Base-by-base conservation (phyloP, 108 stramenopile genomes). In the Pseudonitzschia pungens region DNA sequence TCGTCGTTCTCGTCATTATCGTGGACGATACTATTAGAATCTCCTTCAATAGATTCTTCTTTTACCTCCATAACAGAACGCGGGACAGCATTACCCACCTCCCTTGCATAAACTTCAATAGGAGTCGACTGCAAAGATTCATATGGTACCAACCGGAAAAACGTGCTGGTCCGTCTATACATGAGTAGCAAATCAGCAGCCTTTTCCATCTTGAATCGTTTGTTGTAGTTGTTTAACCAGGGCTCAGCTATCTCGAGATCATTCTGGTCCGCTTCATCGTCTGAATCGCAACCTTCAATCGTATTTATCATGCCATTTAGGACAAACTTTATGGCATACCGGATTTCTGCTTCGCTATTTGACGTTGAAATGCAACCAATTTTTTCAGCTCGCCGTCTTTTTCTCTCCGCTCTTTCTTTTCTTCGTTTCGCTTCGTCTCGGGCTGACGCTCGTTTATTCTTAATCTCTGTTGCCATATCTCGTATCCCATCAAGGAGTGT, bases 21-120 rank as follows among this genome's bases (percentile, higher is more conserved):
- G 42, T 29, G n/a, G 7, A 36, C 42, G 6, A 20, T 14, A 8
- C 32, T 57, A 3, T 28, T 48, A 11, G 16, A 62, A 16, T 62
- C 32, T 10, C 16, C 16, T 20, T 21, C 18, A 28, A 2, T 22
- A n/a, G 53, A 43, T 31, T 41, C 50, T 24, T 42, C 32, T 4
- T 56, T 43, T 31, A 45, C 28, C 40, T 82, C 84, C 45, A 82
- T 74, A 0, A 69, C 65, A 55, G 83, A 80, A 16, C 72, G 75
- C 10, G 90, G 90, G 2, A 94, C 93, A n/a, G 68, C 72, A 70
- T 90, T 92, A 36, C 95, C 95, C 24, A 96, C 78, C 69, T 96
- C 95, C 42, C 95, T 75, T 3, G 95, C 95, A 70, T 92, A 96
- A 11, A 96, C 91, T 77, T 92, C 89, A 33, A 93, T 87, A 5